Evolutionary conservation across 345 rosid species (phyloP).

Genomic region (Cardamine chenopodiifolia): DNA sequence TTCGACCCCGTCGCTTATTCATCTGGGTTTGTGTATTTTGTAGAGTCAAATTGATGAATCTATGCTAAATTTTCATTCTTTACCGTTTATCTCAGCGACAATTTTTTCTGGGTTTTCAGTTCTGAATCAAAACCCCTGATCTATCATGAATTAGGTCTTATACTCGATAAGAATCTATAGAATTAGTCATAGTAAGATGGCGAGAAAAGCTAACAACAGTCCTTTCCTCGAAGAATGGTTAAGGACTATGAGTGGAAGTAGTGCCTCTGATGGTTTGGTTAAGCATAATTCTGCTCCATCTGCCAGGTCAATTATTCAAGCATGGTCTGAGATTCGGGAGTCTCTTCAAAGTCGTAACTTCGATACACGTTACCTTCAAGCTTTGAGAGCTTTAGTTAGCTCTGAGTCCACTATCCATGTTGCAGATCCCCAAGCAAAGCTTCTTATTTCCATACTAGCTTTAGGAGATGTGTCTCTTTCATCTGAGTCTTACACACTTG

Average conservation of each 20-base stretch:
- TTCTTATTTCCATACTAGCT: conserved; percentile 67
- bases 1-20: not conserved
- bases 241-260: conserved; percentile 49
- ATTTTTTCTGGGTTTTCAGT: conserved; percentile 12
- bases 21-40: not conserved
- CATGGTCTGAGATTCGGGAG: conserved; percentile 90
- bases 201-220: conserved; percentile 53
- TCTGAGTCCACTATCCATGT: conserved; percentile 76
- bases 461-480: conserved; percentile 50
- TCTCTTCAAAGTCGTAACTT: conserved; percentile 56
- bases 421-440: conserved; percentile 94
- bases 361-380: conserved; percentile 59
- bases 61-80: conserved; percentile 2
- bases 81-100: not conserved
- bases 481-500: conserved; percentile 60
- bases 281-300: conserved; percentile 51
- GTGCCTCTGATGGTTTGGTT: conserved; percentile 36
- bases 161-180: not conserved
- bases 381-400: conserved; percentile 63
- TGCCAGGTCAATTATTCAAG: conserved; percentile 79
- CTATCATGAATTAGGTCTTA: not conserved
- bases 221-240: conserved; percentile 84
- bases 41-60: not conserved
- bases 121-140: conserved; percentile 6
- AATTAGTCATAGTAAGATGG: conserved; percentile 47